phyloP scores from a whole-genome alignment of 164 flowering plant species.

The Santalum album region DNA sequence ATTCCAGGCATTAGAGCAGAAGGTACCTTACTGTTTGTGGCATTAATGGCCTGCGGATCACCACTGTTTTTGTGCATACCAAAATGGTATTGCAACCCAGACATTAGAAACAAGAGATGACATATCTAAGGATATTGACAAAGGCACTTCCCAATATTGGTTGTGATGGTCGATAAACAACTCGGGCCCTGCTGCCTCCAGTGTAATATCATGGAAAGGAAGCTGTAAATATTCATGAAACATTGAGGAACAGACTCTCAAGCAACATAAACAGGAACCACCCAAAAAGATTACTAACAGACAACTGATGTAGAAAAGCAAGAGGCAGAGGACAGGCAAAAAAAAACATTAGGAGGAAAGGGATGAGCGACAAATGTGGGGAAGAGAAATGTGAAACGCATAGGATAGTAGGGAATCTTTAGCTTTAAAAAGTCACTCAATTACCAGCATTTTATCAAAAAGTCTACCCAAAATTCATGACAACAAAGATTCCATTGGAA shows the following conservation, averaged over 20 bases:
- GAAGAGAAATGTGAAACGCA: no score
- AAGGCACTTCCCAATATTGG: conserved; percentile 81
- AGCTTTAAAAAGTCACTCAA: no score
- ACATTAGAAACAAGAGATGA: conserved; percentile 48
- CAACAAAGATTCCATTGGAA: no score
- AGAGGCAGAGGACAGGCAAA: neutral
- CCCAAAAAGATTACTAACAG: neutral
- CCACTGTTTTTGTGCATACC: conserved; percentile 72
- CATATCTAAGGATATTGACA: conserved; percentile 60
- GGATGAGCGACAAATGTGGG: no score
- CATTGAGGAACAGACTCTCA: neutral
- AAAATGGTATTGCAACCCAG: conserved; percentile 65
- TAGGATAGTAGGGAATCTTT: no score
- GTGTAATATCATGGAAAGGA: conserved; percentile 61
- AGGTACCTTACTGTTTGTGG: conserved; percentile 36
- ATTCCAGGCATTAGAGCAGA: conserved; percentile 63
- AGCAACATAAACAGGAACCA: neutral
- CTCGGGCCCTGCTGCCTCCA: conserved; percentile 93
- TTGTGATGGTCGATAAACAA: conserved; percentile 69
- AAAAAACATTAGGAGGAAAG: no score
- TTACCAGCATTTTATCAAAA: no score
- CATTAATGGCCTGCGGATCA: conserved; percentile 36
- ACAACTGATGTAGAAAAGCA: neutral
- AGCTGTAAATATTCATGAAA: conserved; percentile 42
- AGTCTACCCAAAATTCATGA: no score